phyloP scores from a whole-genome alignment of 2,329 filamentous ascomycete species.

The Paecilomyces fulvus region DNA sequence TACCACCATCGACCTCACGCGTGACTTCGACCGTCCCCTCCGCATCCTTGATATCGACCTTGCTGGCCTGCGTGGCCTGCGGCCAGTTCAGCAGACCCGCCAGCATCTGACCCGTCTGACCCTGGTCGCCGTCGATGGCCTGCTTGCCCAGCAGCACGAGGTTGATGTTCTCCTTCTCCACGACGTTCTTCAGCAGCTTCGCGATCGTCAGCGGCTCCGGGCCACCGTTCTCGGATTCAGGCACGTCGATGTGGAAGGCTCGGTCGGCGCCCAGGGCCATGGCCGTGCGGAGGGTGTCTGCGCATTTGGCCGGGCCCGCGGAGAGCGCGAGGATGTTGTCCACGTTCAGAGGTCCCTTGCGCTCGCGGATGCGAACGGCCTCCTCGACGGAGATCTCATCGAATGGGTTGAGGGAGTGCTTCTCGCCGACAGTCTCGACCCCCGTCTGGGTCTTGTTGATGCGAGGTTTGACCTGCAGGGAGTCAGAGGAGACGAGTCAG shows the following conservation, averaged over 20 bases:
- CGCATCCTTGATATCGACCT: conserved; percentile 64
- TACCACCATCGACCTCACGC: conserved; percentile 89
- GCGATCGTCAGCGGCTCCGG: conserved; percentile 87
- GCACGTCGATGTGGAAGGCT: conserved; percentile 74
- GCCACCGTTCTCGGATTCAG: conserved; percentile 56
- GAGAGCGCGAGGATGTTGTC: conserved; percentile 87
- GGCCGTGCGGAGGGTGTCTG: conserved; percentile 84
- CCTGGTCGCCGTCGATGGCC: conserved; percentile 92
- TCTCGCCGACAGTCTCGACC: conserved; percentile 86
- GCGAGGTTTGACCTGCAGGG: conserved; percentile 55
- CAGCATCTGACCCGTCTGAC: conserved; percentile 97
- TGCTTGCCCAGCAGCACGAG: conserved; percentile 93
- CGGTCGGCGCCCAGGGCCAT: conserved; percentile 99
- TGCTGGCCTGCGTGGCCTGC: conserved; percentile 87
- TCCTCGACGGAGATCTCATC: conserved; percentile 98
- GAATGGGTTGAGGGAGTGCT: conserved; percentile 98
- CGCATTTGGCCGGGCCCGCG: conserved; percentile 78
- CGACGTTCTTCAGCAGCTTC: conserved; percentile 75
- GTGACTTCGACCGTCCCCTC: conserved; percentile 67
- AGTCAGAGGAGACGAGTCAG: not conserved
- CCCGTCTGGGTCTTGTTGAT: conserved; percentile 68
- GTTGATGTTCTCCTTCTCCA: conserved; percentile 78
- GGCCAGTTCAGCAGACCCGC: conserved; percentile 86
- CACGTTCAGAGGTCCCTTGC: conserved; percentile 67
- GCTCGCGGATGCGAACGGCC: conserved; percentile 87